Evolutionary conservation across 352 stramenopile species (phyloP).

Genomic region (Pythium plurisporium): DNA sequence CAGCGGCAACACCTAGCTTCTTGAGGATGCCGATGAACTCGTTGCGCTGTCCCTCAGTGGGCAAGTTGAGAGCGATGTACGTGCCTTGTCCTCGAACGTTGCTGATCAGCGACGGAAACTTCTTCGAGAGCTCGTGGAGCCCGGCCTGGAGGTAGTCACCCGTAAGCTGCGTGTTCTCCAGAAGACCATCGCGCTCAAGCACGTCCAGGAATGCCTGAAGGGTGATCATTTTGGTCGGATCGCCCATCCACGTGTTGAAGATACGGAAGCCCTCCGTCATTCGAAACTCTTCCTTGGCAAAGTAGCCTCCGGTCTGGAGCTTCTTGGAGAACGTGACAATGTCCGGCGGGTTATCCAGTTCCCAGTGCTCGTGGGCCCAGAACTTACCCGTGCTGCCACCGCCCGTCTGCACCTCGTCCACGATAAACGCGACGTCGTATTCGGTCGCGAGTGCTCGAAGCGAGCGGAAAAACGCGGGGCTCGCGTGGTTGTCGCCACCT

Average conservation of each 20-base stretch:
- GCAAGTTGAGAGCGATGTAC: conserved; percentile 77
- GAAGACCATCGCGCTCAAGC: conserved; percentile 47
- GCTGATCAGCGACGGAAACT: conserved; percentile 56
- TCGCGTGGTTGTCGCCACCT: conserved; percentile 77
- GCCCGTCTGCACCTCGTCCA: conserved; percentile 83
- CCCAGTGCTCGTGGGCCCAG: conserved; percentile 83
- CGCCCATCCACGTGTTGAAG: conserved; percentile 89
- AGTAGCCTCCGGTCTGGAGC: conserved; percentile 80
- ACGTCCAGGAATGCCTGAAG: conserved; percentile 71
- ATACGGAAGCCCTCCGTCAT: conserved; percentile 71
- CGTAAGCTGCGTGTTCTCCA: conserved; percentile 73
- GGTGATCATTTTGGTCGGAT: conserved; percentile 82
- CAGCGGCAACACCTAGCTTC: conserved; percentile 49
- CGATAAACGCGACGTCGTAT: conserved; percentile 73
- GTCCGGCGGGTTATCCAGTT: conserved; percentile 66
- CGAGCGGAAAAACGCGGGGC: conserved; percentile 56
- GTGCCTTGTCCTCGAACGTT: conserved; percentile 78
- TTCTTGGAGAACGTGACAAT: conserved; percentile 87
- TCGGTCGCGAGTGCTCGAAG: conserved; percentile 52
- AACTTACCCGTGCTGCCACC: conserved; percentile 81
- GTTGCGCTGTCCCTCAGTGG: conserved; percentile 56
- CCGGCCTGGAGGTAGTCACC: conserved; percentile 61
- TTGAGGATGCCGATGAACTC: conserved; percentile 59
- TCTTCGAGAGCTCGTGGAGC: conserved; percentile 34
- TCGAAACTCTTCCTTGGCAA: conserved; percentile 71